Percentiles rank a stretch among this genome's conserved stretches.
Conservation (phyloP, 306 rosid genomes). For the Quercus glauca region DNA sequence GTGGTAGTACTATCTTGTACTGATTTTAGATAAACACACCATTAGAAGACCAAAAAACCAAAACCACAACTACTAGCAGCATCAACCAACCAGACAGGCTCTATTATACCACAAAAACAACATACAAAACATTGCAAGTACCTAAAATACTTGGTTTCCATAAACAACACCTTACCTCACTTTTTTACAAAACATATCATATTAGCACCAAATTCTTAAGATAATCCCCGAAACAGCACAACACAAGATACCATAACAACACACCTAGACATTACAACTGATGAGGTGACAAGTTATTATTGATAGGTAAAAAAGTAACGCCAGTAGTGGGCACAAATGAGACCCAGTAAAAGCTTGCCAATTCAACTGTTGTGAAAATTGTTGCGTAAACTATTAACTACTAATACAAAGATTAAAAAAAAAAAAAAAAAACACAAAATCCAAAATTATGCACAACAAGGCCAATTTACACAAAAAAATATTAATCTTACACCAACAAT, state of each 20-base stretch:
- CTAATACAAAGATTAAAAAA: too few species aligned
- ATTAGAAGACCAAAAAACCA: not conserved
- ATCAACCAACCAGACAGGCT: not conserved
- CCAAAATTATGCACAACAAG: not conserved
- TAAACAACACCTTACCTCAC: not conserved
- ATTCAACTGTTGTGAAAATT: too few species aligned
- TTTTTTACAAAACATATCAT: too few species aligned
- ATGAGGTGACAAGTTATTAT: too few species aligned
- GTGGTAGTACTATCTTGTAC: not conserved
- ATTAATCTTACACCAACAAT: not conserved
- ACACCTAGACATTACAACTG: not conserved
- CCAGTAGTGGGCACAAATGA: too few species aligned
- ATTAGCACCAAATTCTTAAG: not conserved
- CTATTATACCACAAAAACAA: not conserved
- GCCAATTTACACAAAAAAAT: not conserved
- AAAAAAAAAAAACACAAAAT: too few species aligned
- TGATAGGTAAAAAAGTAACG: too few species aligned
- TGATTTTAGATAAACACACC: not conserved
- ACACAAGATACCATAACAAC: not conserved
- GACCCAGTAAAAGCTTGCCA: too few species aligned
- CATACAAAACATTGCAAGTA: too few species aligned
- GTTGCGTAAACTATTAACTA: too few species aligned
- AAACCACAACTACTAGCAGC: not conserved
- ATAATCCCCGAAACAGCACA: not conserved
- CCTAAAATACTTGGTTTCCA: not conserved